Conservation (phyloP, 768 basidiomycete species). For the Cystobasidium ongulense region DNA sequence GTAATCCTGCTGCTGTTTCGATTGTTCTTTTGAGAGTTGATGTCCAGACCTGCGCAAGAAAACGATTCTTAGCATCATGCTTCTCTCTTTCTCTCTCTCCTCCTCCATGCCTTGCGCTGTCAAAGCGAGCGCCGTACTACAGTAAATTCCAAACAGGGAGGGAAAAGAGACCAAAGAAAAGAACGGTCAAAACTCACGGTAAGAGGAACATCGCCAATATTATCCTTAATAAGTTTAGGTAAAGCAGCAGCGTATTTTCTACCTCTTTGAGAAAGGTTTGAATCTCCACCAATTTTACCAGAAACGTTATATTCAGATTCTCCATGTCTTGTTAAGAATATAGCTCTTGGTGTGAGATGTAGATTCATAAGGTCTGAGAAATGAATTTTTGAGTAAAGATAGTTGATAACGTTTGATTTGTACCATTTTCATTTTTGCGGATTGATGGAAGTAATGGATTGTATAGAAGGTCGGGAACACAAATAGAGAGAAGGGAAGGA, state of each 20-base stretch:
- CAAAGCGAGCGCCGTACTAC: too few relatives aligned
- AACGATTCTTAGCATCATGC: too few relatives aligned
- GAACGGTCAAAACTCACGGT: slow-evolving; percentile 66
- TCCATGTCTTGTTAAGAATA: slow-evolving; percentile 96
- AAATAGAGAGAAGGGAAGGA: background rate
- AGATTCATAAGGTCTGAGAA: slow-evolving; percentile 65
- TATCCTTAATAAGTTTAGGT: slow-evolving; percentile 76
- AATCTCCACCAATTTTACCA: slow-evolving; percentile 97
- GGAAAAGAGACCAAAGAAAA: too few relatives aligned
- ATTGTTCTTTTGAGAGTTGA: slow-evolving; percentile 91
- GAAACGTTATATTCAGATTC: slow-evolving; percentile 95
- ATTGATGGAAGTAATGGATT: too few relatives aligned
- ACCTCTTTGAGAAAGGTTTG: slow-evolving; percentile 71
- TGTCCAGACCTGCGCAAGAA: slow-evolving; percentile 97
- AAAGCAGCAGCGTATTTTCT: slow-evolving; percentile 75
- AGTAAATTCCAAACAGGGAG: too few relatives aligned
- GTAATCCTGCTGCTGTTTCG: slow-evolving; percentile 72
- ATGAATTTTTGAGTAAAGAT: background rate
- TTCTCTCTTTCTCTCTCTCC: too few relatives aligned
- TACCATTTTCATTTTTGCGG: too few relatives aligned
- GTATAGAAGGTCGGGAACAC: too few relatives aligned
- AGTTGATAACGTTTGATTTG: too few relatives aligned
- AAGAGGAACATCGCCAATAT: slow-evolving; percentile 76
- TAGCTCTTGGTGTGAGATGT: slow-evolving; percentile 90
- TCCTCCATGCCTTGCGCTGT: too few relatives aligned